Conservation (phyloP, 371 early-diverging fungal genomes). For the Apophysomyces variabilis region DNA sequence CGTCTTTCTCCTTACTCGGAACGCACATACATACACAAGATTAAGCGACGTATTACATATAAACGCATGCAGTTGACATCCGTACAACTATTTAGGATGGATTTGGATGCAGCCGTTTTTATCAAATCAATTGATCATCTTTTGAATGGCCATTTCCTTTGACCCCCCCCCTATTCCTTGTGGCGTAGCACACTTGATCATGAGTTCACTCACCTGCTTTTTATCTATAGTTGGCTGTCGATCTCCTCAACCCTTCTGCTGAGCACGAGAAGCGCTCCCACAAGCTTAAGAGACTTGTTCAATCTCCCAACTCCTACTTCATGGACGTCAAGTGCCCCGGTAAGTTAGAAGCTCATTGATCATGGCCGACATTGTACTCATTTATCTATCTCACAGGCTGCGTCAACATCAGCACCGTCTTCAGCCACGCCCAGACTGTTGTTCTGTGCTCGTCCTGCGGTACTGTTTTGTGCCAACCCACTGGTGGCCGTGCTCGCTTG, state of each 20-base stretch:
- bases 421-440: constrained; percentile 98
- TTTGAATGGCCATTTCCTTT: too few species aligned
- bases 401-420: constrained; percentile 94
- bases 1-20: neutral
- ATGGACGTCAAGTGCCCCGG: constrained; percentile 99
- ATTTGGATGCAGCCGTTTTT: neutral
- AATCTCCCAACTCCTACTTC: constrained; percentile 98
- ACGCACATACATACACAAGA: constrained; percentile 1
- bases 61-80: neutral
- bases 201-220: neutral
- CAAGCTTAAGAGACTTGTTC: constrained; percentile 99
- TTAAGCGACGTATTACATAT: neutral
- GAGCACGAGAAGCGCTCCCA: constrained; percentile 92
- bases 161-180: too few species aligned
- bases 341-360: constrained; percentile 30
- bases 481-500: constrained; percentile 97
- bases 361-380: neutral
- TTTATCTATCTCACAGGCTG: constrained; percentile 65
- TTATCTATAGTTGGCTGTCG: constrained; percentile 89
- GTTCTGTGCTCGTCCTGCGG: constrained; percentile 95
- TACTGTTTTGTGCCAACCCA: constrained; percentile 96
- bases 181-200: too few species aligned
- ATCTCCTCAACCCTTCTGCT: constrained; percentile 97
- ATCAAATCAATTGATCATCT: too few species aligned
- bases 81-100: neutral